Evolutionary conservation across 2,329 filamentous ascomycete genomes (phyloP).

Genomic region (Phyllosticta ampelicida): DNA sequence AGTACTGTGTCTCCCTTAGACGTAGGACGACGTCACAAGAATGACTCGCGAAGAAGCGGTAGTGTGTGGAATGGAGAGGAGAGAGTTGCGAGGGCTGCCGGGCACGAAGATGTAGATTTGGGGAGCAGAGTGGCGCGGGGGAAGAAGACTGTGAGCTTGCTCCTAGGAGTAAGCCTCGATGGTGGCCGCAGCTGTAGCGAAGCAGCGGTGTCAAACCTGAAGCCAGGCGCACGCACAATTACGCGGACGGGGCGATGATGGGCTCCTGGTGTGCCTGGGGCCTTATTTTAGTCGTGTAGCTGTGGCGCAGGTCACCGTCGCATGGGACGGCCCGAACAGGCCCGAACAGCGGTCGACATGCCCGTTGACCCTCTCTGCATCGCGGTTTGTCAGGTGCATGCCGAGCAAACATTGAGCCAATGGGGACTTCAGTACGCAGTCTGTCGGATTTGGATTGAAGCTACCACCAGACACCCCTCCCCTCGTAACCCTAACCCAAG

Average conservation of each 20-base stretch:
- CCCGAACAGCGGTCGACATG: background rate
- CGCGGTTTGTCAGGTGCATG: too few relatives aligned
- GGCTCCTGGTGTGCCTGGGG: background rate
- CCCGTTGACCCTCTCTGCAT: background rate
- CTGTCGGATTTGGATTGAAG: background rate
- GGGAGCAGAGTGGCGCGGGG: background rate
- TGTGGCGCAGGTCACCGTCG: background rate
- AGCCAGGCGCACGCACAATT: background rate
- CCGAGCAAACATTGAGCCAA: too few relatives aligned
- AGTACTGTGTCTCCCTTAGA: background rate
- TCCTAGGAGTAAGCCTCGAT: background rate
- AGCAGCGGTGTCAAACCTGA: constrained; percentile 1
- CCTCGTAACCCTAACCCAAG: background rate
- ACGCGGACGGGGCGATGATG: background rate
- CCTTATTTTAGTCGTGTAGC: background rate
- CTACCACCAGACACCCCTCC: background rate
- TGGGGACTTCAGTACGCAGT: too few relatives aligned
- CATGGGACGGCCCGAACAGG: background rate
- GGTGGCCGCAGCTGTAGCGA: constrained; percentile 1
- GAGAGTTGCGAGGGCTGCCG: background rate
- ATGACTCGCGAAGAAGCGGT: background rate
- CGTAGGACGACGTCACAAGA: background rate
- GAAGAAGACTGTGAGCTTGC: background rate
- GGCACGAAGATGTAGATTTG: background rate
- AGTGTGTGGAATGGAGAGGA: background rate